Percentiles rank a stretch among this genome's conserved stretches.
These are phyloP conservation scores for Starmerella geochares DNA, from an alignment of 805 yeast genomes.

Conservation along the genomic window DNA sequence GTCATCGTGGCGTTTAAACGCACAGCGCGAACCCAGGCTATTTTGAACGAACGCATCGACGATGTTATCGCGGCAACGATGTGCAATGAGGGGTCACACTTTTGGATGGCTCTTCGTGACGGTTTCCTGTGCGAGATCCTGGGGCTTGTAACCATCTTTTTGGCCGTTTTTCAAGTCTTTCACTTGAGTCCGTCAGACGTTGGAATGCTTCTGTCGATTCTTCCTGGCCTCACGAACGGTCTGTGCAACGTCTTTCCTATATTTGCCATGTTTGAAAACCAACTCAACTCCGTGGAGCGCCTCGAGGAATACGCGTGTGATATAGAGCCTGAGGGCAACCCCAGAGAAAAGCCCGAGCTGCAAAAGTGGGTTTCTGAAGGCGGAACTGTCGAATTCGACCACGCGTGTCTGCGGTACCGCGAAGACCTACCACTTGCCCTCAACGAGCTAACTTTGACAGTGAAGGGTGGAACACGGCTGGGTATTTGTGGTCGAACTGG, in stretches of 20 bases:
- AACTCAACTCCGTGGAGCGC: conserved; percentile 65
- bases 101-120: conserved; percentile 58
- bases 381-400: conserved; percentile 47
- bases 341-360: conserved; percentile 37
- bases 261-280: conserved; percentile 59
- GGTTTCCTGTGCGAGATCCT: conserved; percentile 46
- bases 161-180: conserved; percentile 51
- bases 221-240: conserved; percentile 43
- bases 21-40: conserved; percentile 38
- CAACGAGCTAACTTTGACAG: conserved; percentile 42
- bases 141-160: conserved; percentile 44
- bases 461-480: conserved; percentile 52
- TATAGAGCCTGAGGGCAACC: conserved; percentile 53
- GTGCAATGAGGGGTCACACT: conserved; percentile 51
- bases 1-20: conserved; percentile 52
- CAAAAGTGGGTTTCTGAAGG: no score
- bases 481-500: conserved; percentile 89
- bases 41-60: conserved; percentile 40
- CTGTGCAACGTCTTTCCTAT: conserved; percentile 52
- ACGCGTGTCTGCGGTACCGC: conserved; percentile 53
- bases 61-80: conserved; percentile 56
- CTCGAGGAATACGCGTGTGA: conserved; percentile 51
- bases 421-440: conserved; percentile 55
- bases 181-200: conserved; percentile 49
- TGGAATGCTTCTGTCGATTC: conserved; percentile 56